These are phyloP conservation scores for Guyanaporus albipodus DNA, from an alignment of 768 basidiomycete genomes.

Conservation along the genomic window DNA sequence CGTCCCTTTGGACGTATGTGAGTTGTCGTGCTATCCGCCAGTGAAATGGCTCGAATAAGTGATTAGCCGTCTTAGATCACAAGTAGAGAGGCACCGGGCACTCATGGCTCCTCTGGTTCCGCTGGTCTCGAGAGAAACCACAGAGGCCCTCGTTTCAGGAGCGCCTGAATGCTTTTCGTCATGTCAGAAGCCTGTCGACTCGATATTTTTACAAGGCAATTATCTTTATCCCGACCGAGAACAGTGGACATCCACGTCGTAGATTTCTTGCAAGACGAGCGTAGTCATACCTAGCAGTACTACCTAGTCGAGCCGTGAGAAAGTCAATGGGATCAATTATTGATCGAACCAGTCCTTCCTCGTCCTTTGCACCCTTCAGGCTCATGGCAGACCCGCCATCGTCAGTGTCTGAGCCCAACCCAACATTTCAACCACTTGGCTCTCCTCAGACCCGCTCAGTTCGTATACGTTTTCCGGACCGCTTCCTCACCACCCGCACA, in stretches of 20 bases:
- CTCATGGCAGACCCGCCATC: constrained; percentile 33
- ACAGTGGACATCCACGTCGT: constrained; percentile 3
- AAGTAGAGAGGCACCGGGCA: background rate
- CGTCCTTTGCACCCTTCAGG: background rate
- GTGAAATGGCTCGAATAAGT: too few relatives aligned
- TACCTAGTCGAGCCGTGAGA: constrained; percentile 24
- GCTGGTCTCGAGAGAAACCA: background rate
- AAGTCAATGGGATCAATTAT: background rate
- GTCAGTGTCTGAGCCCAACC: constrained; percentile 19
- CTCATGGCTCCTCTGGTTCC: background rate
- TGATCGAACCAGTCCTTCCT: background rate
- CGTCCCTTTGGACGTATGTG: background rate
- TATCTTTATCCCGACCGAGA: constrained; percentile 5
- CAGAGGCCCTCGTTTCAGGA: constrained; percentile 3
- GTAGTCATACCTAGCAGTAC: too few relatives aligned
- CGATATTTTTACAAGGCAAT: background rate
- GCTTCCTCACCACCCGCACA: constrained; percentile 24
- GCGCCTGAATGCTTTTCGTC: constrained; percentile 13
- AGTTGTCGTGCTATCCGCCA: background rate
- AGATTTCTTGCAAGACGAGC: constrained; percentile 9
- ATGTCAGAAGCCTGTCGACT: background rate
- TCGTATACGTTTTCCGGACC: constrained; percentile 35
- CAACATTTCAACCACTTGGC: constrained; percentile 6
- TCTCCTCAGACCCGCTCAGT: constrained; percentile 15
- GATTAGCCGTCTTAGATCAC: constrained; percentile 8